phyloP scores from a whole-genome alignment of 2,329 filamentous ascomycete genomes.

The Fusarium sp. region DNA sequence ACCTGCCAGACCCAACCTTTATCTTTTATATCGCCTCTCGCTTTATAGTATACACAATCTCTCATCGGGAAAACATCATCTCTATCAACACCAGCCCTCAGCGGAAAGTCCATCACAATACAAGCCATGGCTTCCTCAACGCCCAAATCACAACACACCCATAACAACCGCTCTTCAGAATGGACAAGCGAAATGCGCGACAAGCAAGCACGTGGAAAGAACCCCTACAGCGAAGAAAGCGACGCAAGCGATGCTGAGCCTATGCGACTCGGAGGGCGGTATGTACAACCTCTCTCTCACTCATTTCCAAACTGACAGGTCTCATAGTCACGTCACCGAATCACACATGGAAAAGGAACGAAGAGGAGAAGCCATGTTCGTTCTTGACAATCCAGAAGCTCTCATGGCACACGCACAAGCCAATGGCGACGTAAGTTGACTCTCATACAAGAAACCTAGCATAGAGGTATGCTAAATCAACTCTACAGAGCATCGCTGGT shows the following conservation, averaged over 20 bases:
- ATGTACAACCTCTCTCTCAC: not conserved
- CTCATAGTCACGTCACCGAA: slow-evolving; percentile 46
- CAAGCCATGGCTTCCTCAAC: slow-evolving; percentile 34
- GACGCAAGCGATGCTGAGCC: slow-evolving; percentile 39
- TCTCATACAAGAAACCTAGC: not conserved
- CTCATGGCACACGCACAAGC: slow-evolving; percentile 69
- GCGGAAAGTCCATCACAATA: not conserved
- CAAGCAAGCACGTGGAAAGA: slow-evolving; percentile 68
- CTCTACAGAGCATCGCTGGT: slow-evolving; percentile 63
- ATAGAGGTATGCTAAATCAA: not conserved
- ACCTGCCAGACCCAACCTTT: not conserved
- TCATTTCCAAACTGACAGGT: not conserved
- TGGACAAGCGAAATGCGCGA: slow-evolving; percentile 67
- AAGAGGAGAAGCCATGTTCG: slow-evolving; percentile 61
- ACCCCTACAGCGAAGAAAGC: slow-evolving; percentile 57
- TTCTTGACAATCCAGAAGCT: slow-evolving; percentile 67
- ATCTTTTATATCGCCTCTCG: not conserved
- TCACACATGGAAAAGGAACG: slow-evolving; percentile 56
- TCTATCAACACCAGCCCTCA: not conserved
- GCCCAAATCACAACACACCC: slow-evolving; percentile 50
- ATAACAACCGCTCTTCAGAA: slow-evolving; percentile 33
- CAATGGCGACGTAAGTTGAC: slow-evolving; percentile 61
- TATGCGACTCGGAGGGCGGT: slow-evolving; percentile 29
- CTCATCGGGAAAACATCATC: not conserved
- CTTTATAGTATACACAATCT: not conserved